Evolutionary conservation across 1,284 basidiomycete genomes (phyloP).

Genomic region (Fomitopsis schrenkii): DNA sequence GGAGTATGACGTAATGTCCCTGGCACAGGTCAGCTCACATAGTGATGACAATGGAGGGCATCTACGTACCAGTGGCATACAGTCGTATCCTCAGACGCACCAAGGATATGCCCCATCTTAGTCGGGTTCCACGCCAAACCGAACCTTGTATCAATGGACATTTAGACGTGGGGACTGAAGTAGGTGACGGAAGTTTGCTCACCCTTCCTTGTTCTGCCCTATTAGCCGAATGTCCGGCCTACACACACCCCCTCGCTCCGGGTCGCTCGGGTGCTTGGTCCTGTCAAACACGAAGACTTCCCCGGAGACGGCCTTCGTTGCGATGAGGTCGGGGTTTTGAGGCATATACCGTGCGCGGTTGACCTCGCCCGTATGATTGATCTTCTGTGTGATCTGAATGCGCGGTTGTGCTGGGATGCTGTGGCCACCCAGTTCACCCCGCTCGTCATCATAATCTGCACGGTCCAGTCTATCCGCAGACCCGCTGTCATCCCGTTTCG

Average conservation of each 20-base stretch:
- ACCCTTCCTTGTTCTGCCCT: slow-evolving; percentile 95
- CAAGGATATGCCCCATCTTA: slow-evolving; percentile 82
- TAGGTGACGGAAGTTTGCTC: slow-evolving; percentile 22
- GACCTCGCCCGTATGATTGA: slow-evolving; percentile 96
- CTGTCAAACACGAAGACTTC: slow-evolving; percentile 95
- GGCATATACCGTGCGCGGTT: slow-evolving; percentile 99
- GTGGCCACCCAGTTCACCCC: slow-evolving; percentile 87
- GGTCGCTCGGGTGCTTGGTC: slow-evolving; percentile 94
- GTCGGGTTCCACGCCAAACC: slow-evolving; percentile 91
- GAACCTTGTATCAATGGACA: slow-evolving; percentile 49
- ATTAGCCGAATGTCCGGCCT: slow-evolving; percentile 89
- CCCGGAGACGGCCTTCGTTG: slow-evolving; percentile 89
- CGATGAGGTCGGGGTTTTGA: slow-evolving; percentile 95
- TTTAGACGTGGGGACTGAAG: no score
- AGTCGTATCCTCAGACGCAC: slow-evolving; percentile 94
- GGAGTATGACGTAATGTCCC: slow-evolving; percentile 90
- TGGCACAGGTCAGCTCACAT: slow-evolving; percentile 27
- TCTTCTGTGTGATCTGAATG: slow-evolving; percentile 89
- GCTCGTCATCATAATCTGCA: slow-evolving; percentile 88
- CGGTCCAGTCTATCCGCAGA: slow-evolving; percentile 74
- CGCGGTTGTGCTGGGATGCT: slow-evolving; percentile 75
- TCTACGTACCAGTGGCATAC: slow-evolving; percentile 84
- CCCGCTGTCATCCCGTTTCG: slow-evolving; percentile 63
- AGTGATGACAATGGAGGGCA: neutral
- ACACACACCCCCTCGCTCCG: slow-evolving; percentile 79